Evolutionary conservation across 2,329 filamentous ascomycete species (phyloP), one percentile per base, ranked within the genome.

Genomic region (Triangularia verruculosa): DNA sequence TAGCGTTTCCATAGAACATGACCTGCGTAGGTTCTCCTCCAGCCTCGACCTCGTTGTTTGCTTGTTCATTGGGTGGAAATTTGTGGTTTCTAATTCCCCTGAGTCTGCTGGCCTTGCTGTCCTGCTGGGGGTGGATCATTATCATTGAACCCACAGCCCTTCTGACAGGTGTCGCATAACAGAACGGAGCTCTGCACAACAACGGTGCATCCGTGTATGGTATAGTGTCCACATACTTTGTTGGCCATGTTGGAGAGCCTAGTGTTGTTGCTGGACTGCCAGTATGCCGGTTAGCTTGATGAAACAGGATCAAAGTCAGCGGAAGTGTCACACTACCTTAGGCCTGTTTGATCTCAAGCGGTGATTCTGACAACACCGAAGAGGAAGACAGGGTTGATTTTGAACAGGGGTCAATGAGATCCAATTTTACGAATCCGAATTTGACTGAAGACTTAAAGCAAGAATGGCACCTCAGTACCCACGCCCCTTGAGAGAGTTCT

Each of bases 141-240:
- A 53, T 53, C 51, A 11, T 2, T 7, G 24, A 53, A 53, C 3
- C 51, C 20, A n/a, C 51, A 53, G 9, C 51, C 51, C 8, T 53
- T n/a, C 4, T 53, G 20, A 27, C 51, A 53, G 5, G 7, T 3
- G 20, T 53, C 51, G 24, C 51, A 53, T 17, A 53, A 15, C 25
- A 3, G 12, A 11, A 15, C 15, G 9, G 12, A 12, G 8, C 9
- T 7, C 5, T 4, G 20, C 4, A 53, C 51, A 15, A 24, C 11
- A 12, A 3, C 13, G 13, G 20, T 24, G 57, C 68, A 70, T 12
- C 61, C 62, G 58, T 68, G 68, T 28, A 64, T 63, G 30, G 55
- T 52, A 15, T 67, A 52, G 63, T 70, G 67, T 51, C 69, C 68
- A 43, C 68, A 70, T 20, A 62, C 61, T 54, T 70, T 70, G 34